Conservation (phyloP, 331 rosid genomes). For the Acacia concinna region DNA sequence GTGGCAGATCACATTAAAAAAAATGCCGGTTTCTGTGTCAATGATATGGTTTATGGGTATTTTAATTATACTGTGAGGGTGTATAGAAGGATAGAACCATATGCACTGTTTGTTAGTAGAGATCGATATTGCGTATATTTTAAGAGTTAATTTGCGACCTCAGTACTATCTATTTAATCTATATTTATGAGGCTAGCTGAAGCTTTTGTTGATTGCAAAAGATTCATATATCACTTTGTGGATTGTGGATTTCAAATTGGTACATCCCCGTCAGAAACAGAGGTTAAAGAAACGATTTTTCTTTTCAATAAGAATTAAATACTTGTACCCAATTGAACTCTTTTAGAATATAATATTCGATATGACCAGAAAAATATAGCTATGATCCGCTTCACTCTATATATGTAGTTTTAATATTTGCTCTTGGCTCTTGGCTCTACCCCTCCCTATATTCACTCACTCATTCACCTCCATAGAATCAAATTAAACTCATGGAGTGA, state of each 20-base stretch:
- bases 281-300: neutral
- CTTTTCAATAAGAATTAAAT: neutral
- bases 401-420: neutral
- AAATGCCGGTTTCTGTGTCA: constrained; percentile 7
- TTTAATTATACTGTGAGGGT: neutral
- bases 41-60: neutral
- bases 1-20: neutral
- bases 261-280: neutral
- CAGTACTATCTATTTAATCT: neutral
- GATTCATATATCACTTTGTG: neutral
- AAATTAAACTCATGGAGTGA: neutral
- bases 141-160: neutral
- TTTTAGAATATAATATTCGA: neutral
- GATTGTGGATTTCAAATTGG: neutral
- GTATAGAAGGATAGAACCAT: neutral
- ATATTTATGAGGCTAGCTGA: constrained; percentile 2
- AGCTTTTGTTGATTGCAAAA: neutral
- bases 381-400: neutral
- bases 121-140: no score
- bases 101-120: neutral
- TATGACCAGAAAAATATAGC: neutral
- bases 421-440: neutral
- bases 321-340: neutral
- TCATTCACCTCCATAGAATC: neutral
- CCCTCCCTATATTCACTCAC: neutral